Conservation (phyloP, 2,329 filamentous ascomycete species). For the Epichloe gansuensis region DNA sequence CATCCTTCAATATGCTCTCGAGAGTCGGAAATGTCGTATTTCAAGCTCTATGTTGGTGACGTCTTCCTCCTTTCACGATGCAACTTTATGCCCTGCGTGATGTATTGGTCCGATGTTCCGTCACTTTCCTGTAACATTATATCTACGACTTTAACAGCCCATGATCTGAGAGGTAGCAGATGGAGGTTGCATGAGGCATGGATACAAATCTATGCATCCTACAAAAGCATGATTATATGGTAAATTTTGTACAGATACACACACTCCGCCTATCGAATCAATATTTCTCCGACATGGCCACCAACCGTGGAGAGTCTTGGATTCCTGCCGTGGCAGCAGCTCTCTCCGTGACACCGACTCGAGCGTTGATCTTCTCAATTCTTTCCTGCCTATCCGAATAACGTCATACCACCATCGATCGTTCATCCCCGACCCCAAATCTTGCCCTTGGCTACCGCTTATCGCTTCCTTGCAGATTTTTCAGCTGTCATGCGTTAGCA, state of each 20-base stretch:
- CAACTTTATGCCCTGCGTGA: too few relatives aligned
- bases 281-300: background rate
- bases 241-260: background rate
- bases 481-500: conserved; percentile 13
- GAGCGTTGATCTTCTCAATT: background rate
- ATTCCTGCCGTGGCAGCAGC: background rate
- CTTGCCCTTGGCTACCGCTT: conserved; percentile 1
- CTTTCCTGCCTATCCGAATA: background rate
- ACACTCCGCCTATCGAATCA: background rate
- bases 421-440: background rate
- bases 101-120: too few relatives aligned
- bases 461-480: conserved; percentile 20
- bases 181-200: background rate
- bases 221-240: background rate
- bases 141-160: too few relatives aligned
- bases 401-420: background rate
- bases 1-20: background rate
- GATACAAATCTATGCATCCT: background rate
- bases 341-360: too few relatives aligned
- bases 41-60: background rate
- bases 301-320: background rate
- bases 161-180: background rate
- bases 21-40: background rate
- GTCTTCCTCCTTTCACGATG: background rate
- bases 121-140: background rate